Evolutionary conservation across 2,329 filamentous ascomycete genomes (phyloP).

Genomic region (Ceratocystis huliohia): DNA sequence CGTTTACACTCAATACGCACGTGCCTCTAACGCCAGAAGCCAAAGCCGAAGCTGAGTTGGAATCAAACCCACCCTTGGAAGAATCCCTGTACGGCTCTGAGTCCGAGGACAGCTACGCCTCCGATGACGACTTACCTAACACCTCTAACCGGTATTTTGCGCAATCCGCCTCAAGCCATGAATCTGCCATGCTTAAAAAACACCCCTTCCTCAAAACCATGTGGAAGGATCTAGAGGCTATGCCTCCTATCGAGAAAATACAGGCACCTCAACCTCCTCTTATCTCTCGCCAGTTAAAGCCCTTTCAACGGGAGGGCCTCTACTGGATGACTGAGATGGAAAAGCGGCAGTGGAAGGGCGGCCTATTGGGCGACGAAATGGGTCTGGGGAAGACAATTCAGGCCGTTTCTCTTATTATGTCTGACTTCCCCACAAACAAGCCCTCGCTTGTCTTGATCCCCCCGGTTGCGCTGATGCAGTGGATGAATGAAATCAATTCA

Average conservation of each 20-base stretch:
- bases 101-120: no score
- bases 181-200: slow-evolving; percentile 28
- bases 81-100: no score
- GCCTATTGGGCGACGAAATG: slow-evolving; percentile 94
- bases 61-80: no score
- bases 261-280: slow-evolving; percentile 42
- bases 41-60: no score
- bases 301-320: slow-evolving; percentile 85
- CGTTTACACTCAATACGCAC: no score
- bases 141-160: no score
- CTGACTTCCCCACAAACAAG: slow-evolving; percentile 72
- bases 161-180: no score
- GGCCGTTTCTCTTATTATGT: slow-evolving; percentile 96
- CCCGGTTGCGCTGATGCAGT: slow-evolving; percentile 90
- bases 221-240: slow-evolving; percentile 65
- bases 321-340: slow-evolving; percentile 94
- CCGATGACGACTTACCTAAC: no score
- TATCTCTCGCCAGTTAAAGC: slow-evolving; percentile 76
- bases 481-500: slow-evolving; percentile 67
- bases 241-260: slow-evolving; percentile 50
- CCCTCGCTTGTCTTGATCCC: slow-evolving; percentile 83
- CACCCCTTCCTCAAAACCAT: slow-evolving; percentile 73
- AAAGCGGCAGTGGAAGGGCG: slow-evolving; percentile 70
- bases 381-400: slow-evolving; percentile 98
- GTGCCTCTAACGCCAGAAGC: no score